Conservation (phyloP, 441 rosid species). For the Manihot esculenta region DNA sequence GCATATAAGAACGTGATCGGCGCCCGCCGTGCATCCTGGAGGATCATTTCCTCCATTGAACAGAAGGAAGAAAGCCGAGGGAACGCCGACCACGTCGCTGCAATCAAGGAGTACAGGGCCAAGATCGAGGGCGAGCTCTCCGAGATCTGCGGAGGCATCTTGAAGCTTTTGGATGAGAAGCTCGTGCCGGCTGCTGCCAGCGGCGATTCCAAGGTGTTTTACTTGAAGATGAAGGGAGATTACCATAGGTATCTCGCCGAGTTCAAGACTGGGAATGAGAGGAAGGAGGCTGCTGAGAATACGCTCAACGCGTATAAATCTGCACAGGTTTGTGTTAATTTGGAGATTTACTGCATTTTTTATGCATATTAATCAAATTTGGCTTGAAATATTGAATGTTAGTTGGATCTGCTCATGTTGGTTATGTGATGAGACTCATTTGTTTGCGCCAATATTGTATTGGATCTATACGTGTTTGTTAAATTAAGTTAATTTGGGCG, state of each 20-base stretch:
- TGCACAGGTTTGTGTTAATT: slow-evolving; percentile 38
- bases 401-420: background rate
- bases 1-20: slow-evolving; percentile 83
- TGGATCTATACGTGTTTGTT: background rate
- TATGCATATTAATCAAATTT: background rate
- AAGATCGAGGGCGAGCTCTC: slow-evolving; percentile 71
- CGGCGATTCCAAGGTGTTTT: slow-evolving; percentile 76
- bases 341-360: background rate
- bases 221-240: slow-evolving; percentile 78
- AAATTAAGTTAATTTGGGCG: background rate
- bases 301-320: slow-evolving; percentile 66
- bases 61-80: slow-evolving; percentile 76
- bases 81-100: slow-evolving; percentile 51
- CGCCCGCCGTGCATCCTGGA: slow-evolving; percentile 73
- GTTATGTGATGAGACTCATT: background rate
- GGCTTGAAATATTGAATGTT: background rate
- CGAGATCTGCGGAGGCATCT: slow-evolving; percentile 60
- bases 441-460: background rate
- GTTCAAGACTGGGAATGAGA: slow-evolving; percentile 64
- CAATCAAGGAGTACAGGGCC: slow-evolving; percentile 58
- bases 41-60: slow-evolving; percentile 74
- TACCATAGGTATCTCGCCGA: slow-evolving; percentile 78
- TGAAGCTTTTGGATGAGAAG: slow-evolving; percentile 56
- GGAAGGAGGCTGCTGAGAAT: slow-evolving; percentile 70
- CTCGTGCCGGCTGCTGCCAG: slow-evolving; percentile 53